phyloP scores from a whole-genome alignment of 2,329 filamentous ascomycete species.

The Seiridium cupressi region DNA sequence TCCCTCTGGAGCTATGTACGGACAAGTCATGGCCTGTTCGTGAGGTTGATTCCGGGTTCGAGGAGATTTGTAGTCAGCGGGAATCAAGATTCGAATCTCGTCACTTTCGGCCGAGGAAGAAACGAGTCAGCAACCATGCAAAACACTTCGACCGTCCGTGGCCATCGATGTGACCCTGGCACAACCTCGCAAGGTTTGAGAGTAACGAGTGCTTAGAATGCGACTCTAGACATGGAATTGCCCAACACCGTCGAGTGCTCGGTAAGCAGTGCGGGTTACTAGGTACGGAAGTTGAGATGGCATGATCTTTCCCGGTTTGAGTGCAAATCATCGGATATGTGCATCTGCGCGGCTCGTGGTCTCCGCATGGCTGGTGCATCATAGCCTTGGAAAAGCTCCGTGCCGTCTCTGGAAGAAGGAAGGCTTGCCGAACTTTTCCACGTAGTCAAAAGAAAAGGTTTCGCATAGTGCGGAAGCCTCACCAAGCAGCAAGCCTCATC shows the following conservation, averaged over 20 bases:
- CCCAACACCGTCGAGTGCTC: not conserved
- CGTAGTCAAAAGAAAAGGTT: not conserved
- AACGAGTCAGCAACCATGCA: not conserved
- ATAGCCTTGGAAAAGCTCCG: not conserved
- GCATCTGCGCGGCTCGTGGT: not conserved
- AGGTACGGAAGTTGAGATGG: conserved; percentile 1
- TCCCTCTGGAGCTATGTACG: conserved; percentile 1
- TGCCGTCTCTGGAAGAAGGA: not conserved
- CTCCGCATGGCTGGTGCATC: not conserved
- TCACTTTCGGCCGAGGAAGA: not conserved
- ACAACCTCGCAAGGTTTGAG: not conserved
- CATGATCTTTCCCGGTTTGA: not conserved
- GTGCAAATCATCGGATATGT: not conserved
- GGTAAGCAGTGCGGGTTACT: not conserved
- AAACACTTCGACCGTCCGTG: not conserved
- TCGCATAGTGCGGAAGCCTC: not conserved
- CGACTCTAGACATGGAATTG: not conserved
- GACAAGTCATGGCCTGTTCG: not conserved
- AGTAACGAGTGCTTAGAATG: not conserved
- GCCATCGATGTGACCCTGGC: not conserved
- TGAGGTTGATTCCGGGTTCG: not conserved
- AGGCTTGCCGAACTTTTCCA: not conserved
- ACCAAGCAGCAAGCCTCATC: not conserved
- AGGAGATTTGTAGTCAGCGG: not conserved
- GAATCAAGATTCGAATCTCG: not conserved